Evolutionary conservation across 371 early-diverging fungal species (phyloP).

Genomic region (Lichtheimia corymbifera): DNA sequence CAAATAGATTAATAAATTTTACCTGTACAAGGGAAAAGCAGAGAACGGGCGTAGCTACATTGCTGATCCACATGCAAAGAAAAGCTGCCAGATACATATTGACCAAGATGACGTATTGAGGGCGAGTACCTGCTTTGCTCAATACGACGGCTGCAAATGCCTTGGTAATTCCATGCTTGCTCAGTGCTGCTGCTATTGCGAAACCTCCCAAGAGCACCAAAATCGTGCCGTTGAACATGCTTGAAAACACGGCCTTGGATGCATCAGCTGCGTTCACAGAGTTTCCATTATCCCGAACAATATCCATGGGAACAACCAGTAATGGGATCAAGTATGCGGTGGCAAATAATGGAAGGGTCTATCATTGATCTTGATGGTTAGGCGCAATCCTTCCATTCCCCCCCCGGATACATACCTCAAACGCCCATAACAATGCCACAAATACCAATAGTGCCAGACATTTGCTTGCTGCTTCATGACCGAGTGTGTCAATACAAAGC

Average conservation of each 20-base stretch:
- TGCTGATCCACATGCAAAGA: slow-evolving; percentile 80
- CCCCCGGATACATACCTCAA: slow-evolving; percentile 60
- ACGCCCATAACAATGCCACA: slow-evolving; percentile 66
- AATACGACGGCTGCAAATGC: slow-evolving; percentile 67
- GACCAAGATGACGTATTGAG: slow-evolving; percentile 69
- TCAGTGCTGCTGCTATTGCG: slow-evolving; percentile 86
- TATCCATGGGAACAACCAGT: slow-evolving; percentile 66
- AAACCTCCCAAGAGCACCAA: slow-evolving; percentile 95
- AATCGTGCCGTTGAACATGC: slow-evolving; percentile 96
- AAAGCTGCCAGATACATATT: slow-evolving; percentile 80
- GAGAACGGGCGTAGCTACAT: slow-evolving; percentile 84
- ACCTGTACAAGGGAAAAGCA: slow-evolving; percentile 68
- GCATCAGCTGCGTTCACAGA: slow-evolving; percentile 65
- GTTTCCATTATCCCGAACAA: slow-evolving; percentile 57
- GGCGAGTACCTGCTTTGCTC: slow-evolving; percentile 67
- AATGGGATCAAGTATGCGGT: slow-evolving; percentile 79
- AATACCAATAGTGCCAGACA: slow-evolving; percentile 66
- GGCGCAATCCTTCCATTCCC: neutral
- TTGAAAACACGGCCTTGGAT: slow-evolving; percentile 80
- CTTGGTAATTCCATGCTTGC: slow-evolving; percentile 68
- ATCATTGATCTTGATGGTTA: neutral
- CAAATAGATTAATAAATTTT: neutral
- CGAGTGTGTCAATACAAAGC: slow-evolving; percentile 54
- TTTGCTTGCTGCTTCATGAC: slow-evolving; percentile 49
- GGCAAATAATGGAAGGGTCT: slow-evolving; percentile 70